Evolutionary conservation across 495 filamentous ascomycete species (phyloP).

Genomic region (Tetracladium setigerum): DNA sequence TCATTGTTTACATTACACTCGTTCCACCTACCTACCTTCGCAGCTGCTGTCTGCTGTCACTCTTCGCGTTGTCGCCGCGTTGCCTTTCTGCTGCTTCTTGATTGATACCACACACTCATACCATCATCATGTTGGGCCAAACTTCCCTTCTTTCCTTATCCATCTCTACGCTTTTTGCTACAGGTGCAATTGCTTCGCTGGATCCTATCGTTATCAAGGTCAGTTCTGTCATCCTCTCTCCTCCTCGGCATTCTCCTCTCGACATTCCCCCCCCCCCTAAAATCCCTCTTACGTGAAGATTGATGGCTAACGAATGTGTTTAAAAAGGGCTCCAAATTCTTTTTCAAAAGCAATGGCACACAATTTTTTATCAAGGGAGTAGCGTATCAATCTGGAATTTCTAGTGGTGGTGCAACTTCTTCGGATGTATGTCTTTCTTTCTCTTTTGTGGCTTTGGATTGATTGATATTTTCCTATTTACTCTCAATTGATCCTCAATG

Average conservation of each 20-base stretch:
- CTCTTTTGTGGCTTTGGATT: too few relatives aligned
- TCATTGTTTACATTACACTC: too few relatives aligned
- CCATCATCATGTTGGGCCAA: neutral
- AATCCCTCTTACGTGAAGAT: too few relatives aligned
- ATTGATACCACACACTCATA: too few relatives aligned
- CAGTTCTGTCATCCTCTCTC: neutral
- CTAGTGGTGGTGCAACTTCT: slow-evolving; percentile 14
- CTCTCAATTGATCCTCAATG: slow-evolving; percentile 27
- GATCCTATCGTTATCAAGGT: too few relatives aligned
- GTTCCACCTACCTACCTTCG: too few relatives aligned
- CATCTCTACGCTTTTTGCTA: slow-evolving; percentile 1
- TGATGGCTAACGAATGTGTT: slow-evolving; percentile 46
- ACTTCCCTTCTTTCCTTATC: neutral
- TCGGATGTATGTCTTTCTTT: neutral
- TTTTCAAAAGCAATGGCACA: slow-evolving; percentile 56
- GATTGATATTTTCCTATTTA: too few relatives aligned
- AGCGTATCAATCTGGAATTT: slow-evolving; percentile 48
- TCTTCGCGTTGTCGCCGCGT: too few relatives aligned
- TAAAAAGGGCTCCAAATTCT: slow-evolving; percentile 42
- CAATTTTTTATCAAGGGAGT: slow-evolving; percentile 67
- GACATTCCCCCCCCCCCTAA: too few relatives aligned
- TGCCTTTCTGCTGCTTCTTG: too few relatives aligned
- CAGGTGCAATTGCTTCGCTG: neutral
- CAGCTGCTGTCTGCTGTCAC: too few relatives aligned
- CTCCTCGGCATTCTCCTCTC: neutral